Percentiles rank a stretch among this genome's conserved stretches.
Evolutionary conservation across 192 early-diverging fungal genomes (phyloP).

Genomic region (Coemansia sp.): DNA sequence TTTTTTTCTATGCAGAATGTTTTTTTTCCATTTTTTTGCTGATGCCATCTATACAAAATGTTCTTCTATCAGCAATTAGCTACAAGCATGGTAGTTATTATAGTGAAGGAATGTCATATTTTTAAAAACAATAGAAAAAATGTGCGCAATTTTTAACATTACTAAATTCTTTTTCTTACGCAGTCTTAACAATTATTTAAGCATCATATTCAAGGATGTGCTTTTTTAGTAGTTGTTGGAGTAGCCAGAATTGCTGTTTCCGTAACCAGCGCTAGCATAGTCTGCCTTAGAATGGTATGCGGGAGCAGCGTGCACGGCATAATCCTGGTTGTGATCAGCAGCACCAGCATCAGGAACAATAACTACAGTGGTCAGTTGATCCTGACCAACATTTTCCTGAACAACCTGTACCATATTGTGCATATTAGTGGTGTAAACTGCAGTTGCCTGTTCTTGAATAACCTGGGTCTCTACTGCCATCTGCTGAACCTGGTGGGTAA

Average conservation of each 20-base stretch:
- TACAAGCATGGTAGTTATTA: background rate
- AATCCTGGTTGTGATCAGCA: constrained; percentile 3
- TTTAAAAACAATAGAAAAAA: background rate
- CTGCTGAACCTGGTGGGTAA: constrained; percentile 49
- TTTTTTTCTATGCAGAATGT: background rate
- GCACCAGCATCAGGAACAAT: constrained; percentile 11
- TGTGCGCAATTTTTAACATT: background rate
- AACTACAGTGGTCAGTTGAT: constrained; percentile 18
- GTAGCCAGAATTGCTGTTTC: background rate
- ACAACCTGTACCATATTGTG: constrained; percentile 53
- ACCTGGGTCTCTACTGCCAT: constrained; percentile 37
- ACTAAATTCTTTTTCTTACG: background rate
- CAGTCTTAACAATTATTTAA: background rate
- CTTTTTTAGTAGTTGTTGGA: constrained; percentile 2
- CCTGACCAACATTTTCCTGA: constrained; percentile 45
- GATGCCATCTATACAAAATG: background rate
- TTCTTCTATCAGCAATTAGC: background rate
- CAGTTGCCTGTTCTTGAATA: constrained; percentile 44
- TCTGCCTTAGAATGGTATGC: background rate
- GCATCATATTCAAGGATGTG: background rate
- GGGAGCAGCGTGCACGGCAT: constrained; percentile 2
- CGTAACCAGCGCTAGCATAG: background rate
- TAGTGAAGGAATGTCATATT: background rate
- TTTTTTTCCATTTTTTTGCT: too few relatives aligned
- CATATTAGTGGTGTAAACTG: constrained; percentile 35